Conservation (phyloP, 805 yeast species). For the Priceomyces medius region DNA sequence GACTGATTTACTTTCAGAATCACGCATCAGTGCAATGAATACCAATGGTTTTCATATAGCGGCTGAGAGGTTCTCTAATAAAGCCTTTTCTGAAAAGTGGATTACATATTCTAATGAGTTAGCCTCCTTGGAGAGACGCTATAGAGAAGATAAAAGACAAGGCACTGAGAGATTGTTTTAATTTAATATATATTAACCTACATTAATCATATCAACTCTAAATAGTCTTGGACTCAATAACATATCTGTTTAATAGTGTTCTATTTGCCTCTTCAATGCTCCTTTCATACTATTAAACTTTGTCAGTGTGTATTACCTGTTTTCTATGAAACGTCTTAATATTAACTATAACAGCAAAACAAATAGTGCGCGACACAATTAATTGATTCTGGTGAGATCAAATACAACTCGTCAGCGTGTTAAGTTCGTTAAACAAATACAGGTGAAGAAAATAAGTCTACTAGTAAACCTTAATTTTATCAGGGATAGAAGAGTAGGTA, state of each 20-base stretch:
- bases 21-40: conserved; percentile 42
- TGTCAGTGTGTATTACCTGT: background rate
- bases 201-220: too few relatives aligned
- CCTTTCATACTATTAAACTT: background rate
- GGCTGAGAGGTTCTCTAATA: conserved; percentile 59
- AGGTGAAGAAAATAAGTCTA: background rate
- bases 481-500: background rate
- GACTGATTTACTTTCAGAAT: conserved; percentile 22
- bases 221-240: too few relatives aligned
- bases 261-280: conserved; percentile 13
- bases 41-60: conserved; percentile 46
- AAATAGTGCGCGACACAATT: conserved; percentile 3
- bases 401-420: conserved; percentile 12
- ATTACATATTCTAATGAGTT: conserved; percentile 18
- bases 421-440: conserved; percentile 4
- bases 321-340: background rate
- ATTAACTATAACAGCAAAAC: too few relatives aligned
- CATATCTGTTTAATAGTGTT: too few relatives aligned
- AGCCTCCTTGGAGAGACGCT: conserved; percentile 21
- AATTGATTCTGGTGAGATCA: conserved; percentile 5
- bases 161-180: too few relatives aligned
- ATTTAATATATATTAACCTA: too few relatives aligned
- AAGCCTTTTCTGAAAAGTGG: conserved; percentile 58
- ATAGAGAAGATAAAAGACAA: conserved; percentile 27
- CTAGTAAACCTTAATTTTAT: background rate